Evolutionary conservation across 176 grass and related monocot species (phyloP).

Genomic region (Triticum urartu): DNA sequence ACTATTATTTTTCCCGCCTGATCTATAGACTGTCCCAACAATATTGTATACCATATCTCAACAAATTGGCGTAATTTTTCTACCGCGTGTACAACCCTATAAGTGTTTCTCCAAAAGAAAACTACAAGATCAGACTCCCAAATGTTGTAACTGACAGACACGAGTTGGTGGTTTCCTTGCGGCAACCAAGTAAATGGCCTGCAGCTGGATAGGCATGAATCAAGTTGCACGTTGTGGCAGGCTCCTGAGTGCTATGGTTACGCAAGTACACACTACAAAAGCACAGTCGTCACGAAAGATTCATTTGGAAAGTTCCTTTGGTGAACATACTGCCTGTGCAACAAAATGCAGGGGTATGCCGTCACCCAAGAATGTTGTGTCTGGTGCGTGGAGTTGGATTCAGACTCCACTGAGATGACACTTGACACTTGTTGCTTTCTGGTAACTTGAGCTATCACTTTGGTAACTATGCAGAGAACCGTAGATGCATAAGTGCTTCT

Average conservation of each 20-base stretch:
- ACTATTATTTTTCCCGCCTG: no score
- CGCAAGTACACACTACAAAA: slow-evolving; percentile 8
- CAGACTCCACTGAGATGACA: slow-evolving; percentile 29
- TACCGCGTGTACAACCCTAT: no score
- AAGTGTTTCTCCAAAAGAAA: no score
- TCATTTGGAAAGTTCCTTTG: slow-evolving; percentile 15
- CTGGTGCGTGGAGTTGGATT: slow-evolving; percentile 23
- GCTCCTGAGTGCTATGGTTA: slow-evolving; percentile 16
- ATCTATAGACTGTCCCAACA: no score
- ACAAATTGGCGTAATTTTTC: no score
- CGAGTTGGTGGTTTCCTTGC: slow-evolving; percentile 15
- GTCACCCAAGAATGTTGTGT: neutral
- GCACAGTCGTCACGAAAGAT: slow-evolving; percentile 19
- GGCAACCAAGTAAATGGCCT: slow-evolving; percentile 4
- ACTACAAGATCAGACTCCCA: neutral
- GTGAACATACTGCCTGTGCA: neutral
- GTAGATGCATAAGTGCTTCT: neutral
- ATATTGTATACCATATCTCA: no score
- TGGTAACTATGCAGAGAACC: neutral
- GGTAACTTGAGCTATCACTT: slow-evolving; percentile 11
- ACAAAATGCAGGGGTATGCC: neutral
- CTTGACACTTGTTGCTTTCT: slow-evolving; percentile 21
- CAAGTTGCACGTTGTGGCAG: neutral
- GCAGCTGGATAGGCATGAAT: neutral
- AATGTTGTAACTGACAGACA: neutral